Conservation (phyloP, 768 basidiomycete species). For the Panellus pusillus region DNA sequence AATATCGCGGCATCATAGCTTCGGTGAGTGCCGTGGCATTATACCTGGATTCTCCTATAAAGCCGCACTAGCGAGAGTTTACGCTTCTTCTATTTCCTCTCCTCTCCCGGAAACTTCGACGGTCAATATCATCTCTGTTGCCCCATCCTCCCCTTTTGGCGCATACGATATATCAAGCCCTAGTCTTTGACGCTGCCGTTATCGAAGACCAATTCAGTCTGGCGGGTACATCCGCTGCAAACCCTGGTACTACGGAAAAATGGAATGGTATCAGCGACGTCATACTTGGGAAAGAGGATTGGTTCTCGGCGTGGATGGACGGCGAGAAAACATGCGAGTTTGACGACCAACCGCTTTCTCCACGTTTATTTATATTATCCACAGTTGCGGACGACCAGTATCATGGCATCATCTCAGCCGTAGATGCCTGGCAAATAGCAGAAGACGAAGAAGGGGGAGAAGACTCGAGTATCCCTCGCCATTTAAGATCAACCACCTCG, state of each 20-base stretch:
- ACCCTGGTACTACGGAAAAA: conserved; percentile 25
- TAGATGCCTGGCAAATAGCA: conserved; percentile 84
- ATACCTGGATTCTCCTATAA: neutral
- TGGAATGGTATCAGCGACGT: conserved; percentile 84
- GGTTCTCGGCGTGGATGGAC: conserved; percentile 89
- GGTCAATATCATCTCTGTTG: conserved; percentile 72
- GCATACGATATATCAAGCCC: conserved; percentile 92
- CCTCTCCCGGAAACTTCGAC: conserved; percentile 71
- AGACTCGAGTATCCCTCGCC: conserved; percentile 39
- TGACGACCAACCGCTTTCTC: neutral
- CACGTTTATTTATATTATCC: conserved; percentile 8
- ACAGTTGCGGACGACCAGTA: conserved; percentile 89
- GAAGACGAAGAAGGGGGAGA: conserved; percentile 59
- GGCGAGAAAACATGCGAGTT: conserved; percentile 89
- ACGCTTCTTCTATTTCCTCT: conserved; percentile 75
- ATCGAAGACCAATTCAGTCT: conserved; percentile 72
- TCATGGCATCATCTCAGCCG: conserved; percentile 72
- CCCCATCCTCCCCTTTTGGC: conserved; percentile 83
- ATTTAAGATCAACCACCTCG: conserved; percentile 75
- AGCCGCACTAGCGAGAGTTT: conserved; percentile 70
- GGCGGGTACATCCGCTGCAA: conserved; percentile 46
- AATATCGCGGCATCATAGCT: conserved; percentile 65
- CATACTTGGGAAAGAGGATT: conserved; percentile 79
- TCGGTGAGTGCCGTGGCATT: conserved; percentile 52
- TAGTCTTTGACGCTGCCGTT: conserved; percentile 82